A percentile compares a stretch with the other conserved stretches of the same genome.
Conservation (phyloP, 495 filamentous ascomycete genomes). For the Penicillium mononematosum region DNA sequence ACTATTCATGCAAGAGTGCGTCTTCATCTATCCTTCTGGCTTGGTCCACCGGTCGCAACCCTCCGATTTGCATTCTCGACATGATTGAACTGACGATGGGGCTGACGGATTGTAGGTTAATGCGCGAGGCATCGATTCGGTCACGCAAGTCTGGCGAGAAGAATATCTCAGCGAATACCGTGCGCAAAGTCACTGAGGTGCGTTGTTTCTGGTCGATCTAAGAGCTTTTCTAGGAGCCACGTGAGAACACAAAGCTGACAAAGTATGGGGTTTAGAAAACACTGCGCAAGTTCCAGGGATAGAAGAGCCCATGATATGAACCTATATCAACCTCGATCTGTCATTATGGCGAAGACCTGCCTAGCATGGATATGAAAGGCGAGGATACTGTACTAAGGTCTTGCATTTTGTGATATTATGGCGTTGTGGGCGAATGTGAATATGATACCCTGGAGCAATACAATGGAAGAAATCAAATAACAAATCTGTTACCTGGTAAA, state of each 20-base stretch:
- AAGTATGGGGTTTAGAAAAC: constrained; percentile 50
- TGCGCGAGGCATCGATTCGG: constrained; percentile 79
- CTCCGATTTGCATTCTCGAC: not conserved
- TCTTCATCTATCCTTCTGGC: not conserved
- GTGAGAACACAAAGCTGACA: constrained; percentile 16
- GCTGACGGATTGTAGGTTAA: constrained; percentile 54
- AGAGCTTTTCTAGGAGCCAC: not conserved
- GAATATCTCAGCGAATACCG: constrained; percentile 66
- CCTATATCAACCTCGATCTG: not conserved
- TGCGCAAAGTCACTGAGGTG: constrained; percentile 77
- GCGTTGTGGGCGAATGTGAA: constrained; percentile 1
- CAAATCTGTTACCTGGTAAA: not conserved
- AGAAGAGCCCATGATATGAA: not conserved
- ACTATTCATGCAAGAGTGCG: constrained; percentile 85
- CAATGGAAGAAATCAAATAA: not conserved
- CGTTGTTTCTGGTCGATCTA: constrained; percentile 16
- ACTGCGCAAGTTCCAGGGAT: constrained; percentile 77
- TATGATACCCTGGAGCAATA: constrained; percentile 3
- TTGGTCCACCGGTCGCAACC: not conserved
- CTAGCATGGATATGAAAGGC: not conserved
- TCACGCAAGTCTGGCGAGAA: constrained; percentile 72
- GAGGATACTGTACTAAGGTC: not conserved
- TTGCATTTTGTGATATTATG: not conserved
- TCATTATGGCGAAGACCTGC: not conserved
- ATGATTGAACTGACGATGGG: not conserved